phyloP scores from a whole-genome alignment of 768 basidiomycete genomes.

The Dictyophora rubrovolvata region DNA sequence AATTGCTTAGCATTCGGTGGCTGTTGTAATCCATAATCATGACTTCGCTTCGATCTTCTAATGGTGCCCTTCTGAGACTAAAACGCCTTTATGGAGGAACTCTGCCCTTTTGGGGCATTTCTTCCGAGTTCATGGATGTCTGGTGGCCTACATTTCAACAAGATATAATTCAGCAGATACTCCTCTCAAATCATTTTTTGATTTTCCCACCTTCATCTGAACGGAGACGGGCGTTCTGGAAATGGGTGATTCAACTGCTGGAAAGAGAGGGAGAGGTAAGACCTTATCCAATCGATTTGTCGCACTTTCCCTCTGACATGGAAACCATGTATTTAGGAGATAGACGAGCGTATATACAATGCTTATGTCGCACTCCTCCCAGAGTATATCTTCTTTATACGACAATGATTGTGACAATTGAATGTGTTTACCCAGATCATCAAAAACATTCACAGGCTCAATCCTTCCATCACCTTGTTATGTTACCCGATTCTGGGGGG shows the following conservation, averaged over 20 bases:
- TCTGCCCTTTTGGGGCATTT: not conserved
- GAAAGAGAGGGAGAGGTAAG: constrained; percentile 46
- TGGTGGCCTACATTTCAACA: constrained; percentile 27
- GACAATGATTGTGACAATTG: constrained; percentile 15
- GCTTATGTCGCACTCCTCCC: constrained; percentile 42
- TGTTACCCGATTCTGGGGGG: constrained; percentile 55
- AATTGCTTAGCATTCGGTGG: too few relatives aligned
- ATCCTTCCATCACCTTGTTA: constrained; percentile 45
- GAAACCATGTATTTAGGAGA: constrained; percentile 40
- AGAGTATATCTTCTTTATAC: constrained; percentile 6
- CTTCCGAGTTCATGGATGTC: not conserved
- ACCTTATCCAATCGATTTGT: too few relatives aligned
- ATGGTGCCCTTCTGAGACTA: not conserved
- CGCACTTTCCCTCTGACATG: constrained; percentile 2
- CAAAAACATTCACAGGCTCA: constrained; percentile 14
- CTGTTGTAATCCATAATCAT: not conserved
- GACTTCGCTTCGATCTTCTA: not conserved
- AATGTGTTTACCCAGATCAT: constrained; percentile 20
- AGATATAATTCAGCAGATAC: constrained; percentile 43
- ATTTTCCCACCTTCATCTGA: constrained; percentile 51
- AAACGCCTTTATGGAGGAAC: not conserved
- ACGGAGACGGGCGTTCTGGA: constrained; percentile 65
- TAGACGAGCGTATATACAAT: constrained; percentile 56
- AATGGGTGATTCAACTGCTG: constrained; percentile 49
- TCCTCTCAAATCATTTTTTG: constrained; percentile 42